Conservation (phyloP, 768 basidiomycete species). For the Hebeloma cylindrosporum region DNA sequence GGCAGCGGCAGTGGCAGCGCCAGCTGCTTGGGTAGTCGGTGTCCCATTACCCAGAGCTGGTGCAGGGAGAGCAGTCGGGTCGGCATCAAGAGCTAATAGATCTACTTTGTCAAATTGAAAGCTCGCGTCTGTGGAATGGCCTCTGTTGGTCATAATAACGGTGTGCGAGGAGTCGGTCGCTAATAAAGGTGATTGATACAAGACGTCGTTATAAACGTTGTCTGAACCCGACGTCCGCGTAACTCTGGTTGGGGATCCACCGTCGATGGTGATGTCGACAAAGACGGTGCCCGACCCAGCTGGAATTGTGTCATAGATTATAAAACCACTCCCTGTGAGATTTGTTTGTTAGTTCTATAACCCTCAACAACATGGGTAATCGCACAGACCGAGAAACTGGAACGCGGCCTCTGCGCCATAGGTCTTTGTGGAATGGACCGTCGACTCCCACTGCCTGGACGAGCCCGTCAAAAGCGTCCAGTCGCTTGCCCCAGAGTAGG, state of each 20-base stretch:
- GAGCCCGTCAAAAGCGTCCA: neutral
- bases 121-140: neutral
- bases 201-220: neutral
- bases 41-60: too few species aligned
- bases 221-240: neutral
- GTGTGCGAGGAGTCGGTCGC: neutral
- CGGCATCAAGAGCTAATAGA: neutral
- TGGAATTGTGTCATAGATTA: neutral
- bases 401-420: conserved; percentile 1
- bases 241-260: neutral
- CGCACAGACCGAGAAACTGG: neutral
- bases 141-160: conserved; percentile 5
- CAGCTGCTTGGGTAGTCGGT: too few species aligned
- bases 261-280: conserved; percentile 1
- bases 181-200: neutral
- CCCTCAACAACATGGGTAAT: neutral
- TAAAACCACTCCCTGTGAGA: neutral
- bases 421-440: neutral
- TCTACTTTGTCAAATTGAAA: conserved; percentile 1
- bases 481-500: neutral
- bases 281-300: neutral
- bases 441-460: conserved; percentile 1
- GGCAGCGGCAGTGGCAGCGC: too few species aligned
- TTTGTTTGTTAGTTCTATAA: neutral
- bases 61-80: too few species aligned